Base-by-base conservation (phyloP, 768 basidiomycete genomes). In the Gloeostereum incarnatum region DNA sequence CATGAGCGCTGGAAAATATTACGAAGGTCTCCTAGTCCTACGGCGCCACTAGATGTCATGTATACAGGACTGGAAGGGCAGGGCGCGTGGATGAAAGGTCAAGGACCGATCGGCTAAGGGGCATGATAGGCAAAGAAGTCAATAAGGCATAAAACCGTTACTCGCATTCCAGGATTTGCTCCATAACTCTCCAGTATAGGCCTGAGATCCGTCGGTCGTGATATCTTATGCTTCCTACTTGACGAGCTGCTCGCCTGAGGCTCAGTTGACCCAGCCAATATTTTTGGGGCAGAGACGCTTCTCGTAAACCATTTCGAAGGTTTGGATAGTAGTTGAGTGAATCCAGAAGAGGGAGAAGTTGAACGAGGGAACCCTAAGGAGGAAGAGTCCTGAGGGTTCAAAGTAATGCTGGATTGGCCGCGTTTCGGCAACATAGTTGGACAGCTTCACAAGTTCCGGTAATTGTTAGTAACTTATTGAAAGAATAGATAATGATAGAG, bases 161-260 rank as follows among this genome's bases (percentile, higher is more conserved):
- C n/a, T n/a, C n/a, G n/a, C n/a, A n/a, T n/a, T n/a, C n/a, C n/a
- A n/a, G n/a, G n/a, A n/a, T n/a, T n/a, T n/a, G 61, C 53, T 26
- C 56, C 65, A 47, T 74, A 73, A 2, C 59, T 62, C 46, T 82
- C 76, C 45, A 82, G 57, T 39, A 89, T 81, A 2, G 84, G 87
- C 16, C 86, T 63, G 6, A 84, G 86, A 49, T 89, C 87, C 4
- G 84, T 86, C 1, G 86, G 86, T 32, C 80, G 77, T 22, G 87
- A 89, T 26, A 89, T 90, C 66, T 86, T 88, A 38, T 75, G 81
- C 45, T 81, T 85, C 43, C 81, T 53, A 5, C 54, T 56, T 20
- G 47, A 45, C 16, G 59, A 60, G 38, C 57, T 54, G 44, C 72
- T 78, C 1, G 69, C 46, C 41, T 75, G 60, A 1, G 75, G 69